Base-by-base conservation (phyloP, 257 asterid genomes). In the Petunia axillaris region DNA sequence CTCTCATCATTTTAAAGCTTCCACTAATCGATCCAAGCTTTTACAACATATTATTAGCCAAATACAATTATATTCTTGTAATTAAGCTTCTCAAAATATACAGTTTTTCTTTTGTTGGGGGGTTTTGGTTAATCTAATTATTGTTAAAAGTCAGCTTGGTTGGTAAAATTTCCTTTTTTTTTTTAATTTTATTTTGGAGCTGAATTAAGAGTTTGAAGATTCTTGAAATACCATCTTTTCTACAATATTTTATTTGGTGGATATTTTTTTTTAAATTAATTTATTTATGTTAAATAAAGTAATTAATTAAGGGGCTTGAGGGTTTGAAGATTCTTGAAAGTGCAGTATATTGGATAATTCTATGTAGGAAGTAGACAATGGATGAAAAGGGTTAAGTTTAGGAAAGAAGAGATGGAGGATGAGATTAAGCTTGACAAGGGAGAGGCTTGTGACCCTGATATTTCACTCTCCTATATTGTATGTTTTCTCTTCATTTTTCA, bases 381-480 rank as follows among this genome's bases (percentile, higher is more conserved):
- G 62, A 36, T 35, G 78, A 36, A 73, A 73, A 35, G 58, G 62
- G 60, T 73, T 48, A 50, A n/a, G 35, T 36, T 73, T 5, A 73
- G 35, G 5, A 50, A 36, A 50, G 36, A 11, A 50, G 62, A 73
- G 35, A 73, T 73, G 78, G 50, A 35, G 59, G 41, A 25, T 25
- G 25, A 73, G 44, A 50, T 41, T 73, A 73, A 73, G 14, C 25
- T 73, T 73, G 78, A 73, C 25, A 70, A 41, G 8, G 83, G 79
- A 80, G 83, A 68, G 5, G 78, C 59, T 57, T n/a, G 60, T 57
- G 79, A 80, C 71, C 78, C 83, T 41, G 83, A 67, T 67, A 48
- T 67, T 54, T 78, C 3, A 15, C 68, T 80, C 59, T 80, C 59
- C 6, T 68, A 80, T 39, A 80, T 67, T 13, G 70, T 3, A 54